Conservation (phyloP, 345 rosid species). For the Litchi chinensis region DNA sequence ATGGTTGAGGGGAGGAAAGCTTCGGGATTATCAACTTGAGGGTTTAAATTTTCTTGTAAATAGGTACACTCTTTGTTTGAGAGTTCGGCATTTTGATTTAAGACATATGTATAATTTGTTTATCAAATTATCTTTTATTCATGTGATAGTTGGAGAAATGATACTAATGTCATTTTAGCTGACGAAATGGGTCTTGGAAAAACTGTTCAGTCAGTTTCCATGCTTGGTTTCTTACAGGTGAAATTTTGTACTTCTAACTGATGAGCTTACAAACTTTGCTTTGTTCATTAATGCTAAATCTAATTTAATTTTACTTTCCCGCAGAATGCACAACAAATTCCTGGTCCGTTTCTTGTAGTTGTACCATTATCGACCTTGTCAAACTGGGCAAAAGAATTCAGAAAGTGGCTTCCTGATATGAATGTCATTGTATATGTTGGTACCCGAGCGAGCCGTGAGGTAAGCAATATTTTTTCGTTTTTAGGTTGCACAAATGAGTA, state of each 20-base stretch:
- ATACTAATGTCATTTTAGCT: conserved; percentile 99
- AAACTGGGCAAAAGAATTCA: conserved; percentile 98
- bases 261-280: conserved; percentile 7
- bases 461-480: conserved; percentile 30
- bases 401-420: conserved; percentile 96
- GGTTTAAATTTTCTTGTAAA: conserved; percentile 98
- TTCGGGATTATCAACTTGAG: conserved; percentile 98
- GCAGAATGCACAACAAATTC: conserved; percentile 92
- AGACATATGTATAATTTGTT: conserved; percentile 2
- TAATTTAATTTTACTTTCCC: conserved; percentile 12
- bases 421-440: conserved; percentile 96
- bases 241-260: conserved; percentile 10
- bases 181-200: conserved; percentile 99
- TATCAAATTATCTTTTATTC: conserved; percentile 19
- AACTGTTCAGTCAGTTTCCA: conserved; percentile 99
- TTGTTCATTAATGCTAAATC: neutral
- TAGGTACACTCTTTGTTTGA: conserved; percentile 53
- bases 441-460: conserved; percentile 99
- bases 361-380: conserved; percentile 97
- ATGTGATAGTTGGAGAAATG: conserved; percentile 89
- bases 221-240: conserved; percentile 99
- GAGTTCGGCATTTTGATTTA: conserved; percentile 13
- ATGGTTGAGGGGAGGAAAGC: conserved; percentile 95
- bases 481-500: neutral
- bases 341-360: conserved; percentile 98